Percentiles rank a stretch among this genome's conserved stretches.
Conservation (phyloP, 805 yeast genomes). For the Myxozyma monticola region DNA sequence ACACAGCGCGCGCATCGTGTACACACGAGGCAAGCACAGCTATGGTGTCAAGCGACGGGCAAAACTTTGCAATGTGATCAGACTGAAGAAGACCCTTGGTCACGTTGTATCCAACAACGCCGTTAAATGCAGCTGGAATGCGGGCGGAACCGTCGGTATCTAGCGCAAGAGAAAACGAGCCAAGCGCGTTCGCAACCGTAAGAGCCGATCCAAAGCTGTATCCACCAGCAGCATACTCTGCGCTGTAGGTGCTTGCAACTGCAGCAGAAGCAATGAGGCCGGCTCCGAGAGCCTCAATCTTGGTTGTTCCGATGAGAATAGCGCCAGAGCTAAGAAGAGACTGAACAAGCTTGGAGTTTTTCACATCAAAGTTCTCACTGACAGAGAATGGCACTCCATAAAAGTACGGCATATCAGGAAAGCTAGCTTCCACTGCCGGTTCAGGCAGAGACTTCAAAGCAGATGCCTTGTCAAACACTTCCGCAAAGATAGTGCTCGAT, state of each 20-base stretch:
- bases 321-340: slow-evolving; percentile 20
- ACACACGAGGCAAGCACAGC: slow-evolving; percentile 19
- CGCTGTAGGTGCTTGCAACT: slow-evolving; percentile 14
- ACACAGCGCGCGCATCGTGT: slow-evolving; percentile 21
- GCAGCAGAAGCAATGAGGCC: slow-evolving; percentile 7
- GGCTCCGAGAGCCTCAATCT: slow-evolving; percentile 15
- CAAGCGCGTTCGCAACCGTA: slow-evolving; percentile 21
- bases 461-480: slow-evolving; percentile 14
- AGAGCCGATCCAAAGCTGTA: slow-evolving; percentile 26
- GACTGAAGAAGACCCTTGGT: slow-evolving; percentile 25
- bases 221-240: slow-evolving; percentile 23
- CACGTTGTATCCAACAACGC: slow-evolving; percentile 25
- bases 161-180: slow-evolving; percentile 20
- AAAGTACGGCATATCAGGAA: slow-evolving; percentile 26
- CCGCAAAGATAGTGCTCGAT: slow-evolving; percentile 5
- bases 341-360: slow-evolving; percentile 16
- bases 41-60: slow-evolving; percentile 25
- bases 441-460: slow-evolving; percentile 22
- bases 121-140: slow-evolving; percentile 22
- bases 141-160: slow-evolving; percentile 29
- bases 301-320: slow-evolving; percentile 21
- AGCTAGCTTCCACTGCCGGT: slow-evolving; percentile 11
- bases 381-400: slow-evolving; percentile 28
- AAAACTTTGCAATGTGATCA: slow-evolving; percentile 10
- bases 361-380: slow-evolving; percentile 17